A percentile compares a stretch with the other conserved stretches of the same genome.
Evolutionary conservation across 305 asterid species (phyloP).

Genomic region (Fraxinus greggii): DNA sequence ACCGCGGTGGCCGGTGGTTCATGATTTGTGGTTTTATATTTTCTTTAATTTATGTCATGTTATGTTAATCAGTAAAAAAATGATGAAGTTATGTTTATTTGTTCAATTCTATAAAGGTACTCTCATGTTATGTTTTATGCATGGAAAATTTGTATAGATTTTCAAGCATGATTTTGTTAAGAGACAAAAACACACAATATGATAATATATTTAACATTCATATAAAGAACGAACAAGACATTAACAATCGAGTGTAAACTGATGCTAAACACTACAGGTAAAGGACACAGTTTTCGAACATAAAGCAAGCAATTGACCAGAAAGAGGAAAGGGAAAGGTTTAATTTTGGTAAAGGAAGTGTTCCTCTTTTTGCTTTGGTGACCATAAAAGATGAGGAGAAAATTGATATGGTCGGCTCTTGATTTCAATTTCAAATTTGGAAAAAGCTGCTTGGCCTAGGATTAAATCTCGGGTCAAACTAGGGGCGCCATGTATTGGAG

Average conservation of each 20-base stretch:
- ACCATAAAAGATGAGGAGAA: conserved; percentile 1
- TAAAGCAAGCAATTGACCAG: conserved; percentile 11
- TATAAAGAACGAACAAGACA: neutral
- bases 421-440: neutral
- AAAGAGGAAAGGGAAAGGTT: conserved; percentile 13
- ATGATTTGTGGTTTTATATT: neutral
- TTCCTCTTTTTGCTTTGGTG: conserved; percentile 13
- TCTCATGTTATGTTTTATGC: neutral
- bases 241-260: too few species aligned
- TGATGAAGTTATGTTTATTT: neutral
- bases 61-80: neutral
- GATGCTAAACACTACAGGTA: neutral
- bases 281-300: neutral
- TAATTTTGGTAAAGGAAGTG: conserved; percentile 15
- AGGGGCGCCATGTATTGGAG: too few species aligned
- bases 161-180: neutral
- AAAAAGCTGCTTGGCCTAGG: too few species aligned
- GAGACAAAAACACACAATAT: neutral
- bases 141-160: neutral
- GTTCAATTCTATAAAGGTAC: neutral
- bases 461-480: too few species aligned
- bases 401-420: conserved; percentile 6
- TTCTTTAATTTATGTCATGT: neutral
- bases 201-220: too few species aligned
- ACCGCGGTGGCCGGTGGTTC: conserved; percentile 33